phyloP scores from a whole-genome alignment of 768 basidiomycete species.

The Stropharia rugosoannulata region DNA sequence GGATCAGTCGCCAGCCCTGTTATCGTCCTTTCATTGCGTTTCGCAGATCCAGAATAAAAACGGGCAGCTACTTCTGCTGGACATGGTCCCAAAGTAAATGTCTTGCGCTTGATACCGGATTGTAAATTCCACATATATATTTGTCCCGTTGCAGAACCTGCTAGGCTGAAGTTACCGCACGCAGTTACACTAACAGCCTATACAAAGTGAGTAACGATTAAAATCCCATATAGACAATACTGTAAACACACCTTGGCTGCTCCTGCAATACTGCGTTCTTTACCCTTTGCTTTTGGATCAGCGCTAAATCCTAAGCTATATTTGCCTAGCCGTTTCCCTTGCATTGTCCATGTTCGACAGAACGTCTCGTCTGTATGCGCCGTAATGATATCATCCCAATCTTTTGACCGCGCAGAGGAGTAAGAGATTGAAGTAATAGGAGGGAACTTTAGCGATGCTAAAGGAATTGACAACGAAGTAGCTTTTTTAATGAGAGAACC shows the following conservation, averaged over 20 bases:
- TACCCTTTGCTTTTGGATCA: slow-evolving; percentile 45
- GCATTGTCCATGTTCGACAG: slow-evolving; percentile 86
- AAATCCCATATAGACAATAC: not conserved
- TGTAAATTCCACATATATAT: slow-evolving; percentile 98
- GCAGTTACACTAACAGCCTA: slow-evolving; percentile 87
- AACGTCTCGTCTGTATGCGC: slow-evolving; percentile 80
- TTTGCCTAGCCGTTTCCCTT: slow-evolving; percentile 79
- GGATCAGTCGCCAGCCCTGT: slow-evolving; percentile 87
- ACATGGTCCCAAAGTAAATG: slow-evolving; percentile 66
- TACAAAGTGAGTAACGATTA: slow-evolving; percentile 1
- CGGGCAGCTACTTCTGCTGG: slow-evolving; percentile 53
- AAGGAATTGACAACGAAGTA: slow-evolving; percentile 69
- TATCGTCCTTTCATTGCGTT: slow-evolving; percentile 53
- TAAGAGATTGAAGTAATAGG: slow-evolving; percentile 76
- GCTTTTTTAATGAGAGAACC: slow-evolving; percentile 86
- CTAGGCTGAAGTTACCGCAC: slow-evolving; percentile 94
- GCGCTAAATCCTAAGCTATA: slow-evolving; percentile 65
- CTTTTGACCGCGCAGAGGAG: slow-evolving; percentile 80
- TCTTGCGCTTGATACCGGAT: slow-evolving; percentile 82
- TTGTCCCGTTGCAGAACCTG: slow-evolving; percentile 74
- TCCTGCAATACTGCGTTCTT: slow-evolving; percentile 46
- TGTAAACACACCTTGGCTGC: slow-evolving; percentile 62
- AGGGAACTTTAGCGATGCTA: slow-evolving; percentile 83
- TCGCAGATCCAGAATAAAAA: slow-evolving; percentile 36
- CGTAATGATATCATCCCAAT: slow-evolving; percentile 98